These are phyloP conservation scores for Pogostemon cablin DNA, from an alignment of 257 asterid species.

Conservation along the genomic window DNA sequence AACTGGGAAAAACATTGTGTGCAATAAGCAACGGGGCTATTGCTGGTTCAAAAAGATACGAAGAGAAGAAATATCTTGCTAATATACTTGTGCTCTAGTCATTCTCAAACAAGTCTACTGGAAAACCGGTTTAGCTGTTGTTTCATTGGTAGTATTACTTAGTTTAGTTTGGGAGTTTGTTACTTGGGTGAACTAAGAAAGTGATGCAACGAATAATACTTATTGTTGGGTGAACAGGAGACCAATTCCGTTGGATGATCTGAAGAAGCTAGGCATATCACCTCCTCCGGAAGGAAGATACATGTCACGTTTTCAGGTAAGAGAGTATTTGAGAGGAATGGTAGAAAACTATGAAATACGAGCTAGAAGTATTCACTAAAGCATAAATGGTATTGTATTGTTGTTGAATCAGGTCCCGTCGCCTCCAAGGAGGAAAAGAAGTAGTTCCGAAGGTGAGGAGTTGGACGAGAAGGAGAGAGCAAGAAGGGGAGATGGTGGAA, in stretches of 20 bases:
- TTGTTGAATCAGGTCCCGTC: constrained; percentile 60
- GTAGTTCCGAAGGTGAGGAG: constrained; percentile 42
- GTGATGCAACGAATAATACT: not conserved
- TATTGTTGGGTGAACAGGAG: constrained; percentile 50
- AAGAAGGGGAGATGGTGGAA: constrained; percentile 47
- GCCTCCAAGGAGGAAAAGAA: constrained; percentile 75
- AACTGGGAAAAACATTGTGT: not conserved
- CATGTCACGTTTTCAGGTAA: constrained; percentile 78
- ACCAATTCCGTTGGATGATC: constrained; percentile 74
- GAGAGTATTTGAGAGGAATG: not conserved
- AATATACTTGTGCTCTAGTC: not conserved
- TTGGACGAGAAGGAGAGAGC: constrained; percentile 47
- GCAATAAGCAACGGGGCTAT: not conserved
- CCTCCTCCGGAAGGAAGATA: constrained; percentile 94
- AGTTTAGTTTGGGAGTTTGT: not conserved
- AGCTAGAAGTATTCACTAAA: too few species aligned
- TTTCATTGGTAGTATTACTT: too few species aligned
- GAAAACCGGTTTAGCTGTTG: too few species aligned
- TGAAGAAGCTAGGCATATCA: constrained; percentile 86
- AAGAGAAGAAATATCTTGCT: not conserved
- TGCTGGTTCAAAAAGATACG: not conserved
- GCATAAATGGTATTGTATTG: not conserved
- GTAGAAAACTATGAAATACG: not conserved
- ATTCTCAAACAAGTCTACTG: not conserved
- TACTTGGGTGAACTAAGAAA: not conserved